Base-by-base conservation (phyloP, 208 protist species). In the Crithidia thermophila region DNA sequence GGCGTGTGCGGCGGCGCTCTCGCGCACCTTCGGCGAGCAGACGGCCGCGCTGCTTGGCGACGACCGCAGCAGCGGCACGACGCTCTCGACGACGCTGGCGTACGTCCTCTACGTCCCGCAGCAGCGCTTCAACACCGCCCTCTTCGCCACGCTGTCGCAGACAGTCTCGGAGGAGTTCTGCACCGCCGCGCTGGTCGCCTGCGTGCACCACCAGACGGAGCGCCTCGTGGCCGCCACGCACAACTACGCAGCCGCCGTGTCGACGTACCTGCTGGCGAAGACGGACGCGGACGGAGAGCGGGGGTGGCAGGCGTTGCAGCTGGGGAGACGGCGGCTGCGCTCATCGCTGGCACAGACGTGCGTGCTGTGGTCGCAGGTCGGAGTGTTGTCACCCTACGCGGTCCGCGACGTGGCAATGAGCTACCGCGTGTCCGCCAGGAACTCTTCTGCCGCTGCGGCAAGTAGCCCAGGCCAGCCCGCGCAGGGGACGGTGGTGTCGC, bases 181-280 rank as follows among this genome's bases (percentile, higher is more conserved):
- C 51, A 76, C 71, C 3, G 59, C 65, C 16, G 34, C 56, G 11
- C 42, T 87, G 9, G 67, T 82, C 3, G 60, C 69, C 0, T 25
- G 82, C 14, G 57, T 93, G 14, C 79, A 85, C 39, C 75, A 80
- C 51, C 64, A 78, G 53, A 93, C 85, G 18, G 81, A 88, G 57
- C 20, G 65, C 3, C 49, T 87, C 0, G 67, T 93, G n/a, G 77
- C 82, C 3, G 83, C 84, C 14, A 74, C 83, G 42, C 79, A 90
- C 49, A 91, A 90, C 67, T 91, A 90, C 68, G 69, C 82, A 6
- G 63, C 81, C 6, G 81, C 83, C 30, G 25, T 85, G 21, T 39
- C 65, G 13, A 72, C 72, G 36, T 18, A 28, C 4, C 3, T 83
- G 6, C 1, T 75, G 23, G 7, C 30, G 21, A 57, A 39, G 4